These are phyloP conservation scores for Aureobasidium vineae DNA, from an alignment of 2,329 filamentous ascomycete species.

Conservation along the genomic window DNA sequence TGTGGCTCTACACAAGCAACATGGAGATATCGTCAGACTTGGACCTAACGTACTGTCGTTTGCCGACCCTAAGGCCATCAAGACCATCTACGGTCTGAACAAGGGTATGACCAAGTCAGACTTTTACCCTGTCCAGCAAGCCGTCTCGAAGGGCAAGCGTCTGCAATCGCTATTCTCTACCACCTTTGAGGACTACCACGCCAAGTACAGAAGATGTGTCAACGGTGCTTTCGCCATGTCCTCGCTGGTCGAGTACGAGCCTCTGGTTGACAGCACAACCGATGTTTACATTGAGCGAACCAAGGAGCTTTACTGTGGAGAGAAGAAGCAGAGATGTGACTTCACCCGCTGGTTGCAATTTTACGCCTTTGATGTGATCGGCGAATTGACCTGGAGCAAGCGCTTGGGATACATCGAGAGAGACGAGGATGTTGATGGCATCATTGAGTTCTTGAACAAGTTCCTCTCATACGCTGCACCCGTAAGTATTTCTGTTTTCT, in stretches of 20 bases:
- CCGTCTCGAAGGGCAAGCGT: constrained; percentile 64
- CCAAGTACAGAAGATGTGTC: constrained; percentile 70
- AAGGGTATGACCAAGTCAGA: constrained; percentile 80
- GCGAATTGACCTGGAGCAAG: constrained; percentile 73
- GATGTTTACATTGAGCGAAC: constrained; percentile 63
- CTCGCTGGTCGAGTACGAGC: constrained; percentile 73
- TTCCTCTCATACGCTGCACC: constrained; percentile 71
- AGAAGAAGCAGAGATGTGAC: constrained; percentile 54
- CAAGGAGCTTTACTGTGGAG: constrained; percentile 41
- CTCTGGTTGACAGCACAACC: constrained; percentile 73
- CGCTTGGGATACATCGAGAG: constrained; percentile 72
- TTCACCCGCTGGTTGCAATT: constrained; percentile 74
- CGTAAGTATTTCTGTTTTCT: constrained; percentile 45
- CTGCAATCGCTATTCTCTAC: constrained; percentile 75
- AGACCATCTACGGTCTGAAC: constrained; percentile 76
- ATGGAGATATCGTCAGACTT: constrained; percentile 71
- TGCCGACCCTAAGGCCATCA: constrained; percentile 68
- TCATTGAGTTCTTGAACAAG: constrained; percentile 62
- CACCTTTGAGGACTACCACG: constrained; percentile 71
- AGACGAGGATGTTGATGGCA: constrained; percentile 72
- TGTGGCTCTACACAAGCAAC: constrained; percentile 64
- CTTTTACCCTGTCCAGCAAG: constrained; percentile 77
- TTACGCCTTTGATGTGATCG: constrained; percentile 80
- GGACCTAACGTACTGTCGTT: constrained; percentile 75
- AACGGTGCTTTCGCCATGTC: constrained; percentile 77